phyloP scores from a whole-genome alignment of 441 rosid species.

The Populus tomentosa region DNA sequence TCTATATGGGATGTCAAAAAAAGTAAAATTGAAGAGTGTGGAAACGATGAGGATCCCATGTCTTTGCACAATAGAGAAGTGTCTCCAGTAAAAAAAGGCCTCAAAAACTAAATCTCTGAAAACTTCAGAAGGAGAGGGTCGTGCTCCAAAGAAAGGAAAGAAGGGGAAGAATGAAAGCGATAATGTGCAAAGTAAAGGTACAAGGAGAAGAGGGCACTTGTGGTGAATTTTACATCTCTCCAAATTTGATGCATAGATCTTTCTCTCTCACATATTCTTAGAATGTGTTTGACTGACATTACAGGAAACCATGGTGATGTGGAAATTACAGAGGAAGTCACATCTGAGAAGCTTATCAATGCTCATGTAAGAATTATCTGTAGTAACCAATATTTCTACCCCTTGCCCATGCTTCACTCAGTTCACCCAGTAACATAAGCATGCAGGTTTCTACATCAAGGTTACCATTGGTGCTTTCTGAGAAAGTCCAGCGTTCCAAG shows the following conservation, averaged over 20 bases:
- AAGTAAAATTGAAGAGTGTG: slow-evolving; percentile 23
- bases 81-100: slow-evolving; percentile 37
- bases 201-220: neutral
- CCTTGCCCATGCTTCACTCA: slow-evolving; percentile 17
- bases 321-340: slow-evolving; percentile 44
- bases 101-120: slow-evolving; percentile 49
- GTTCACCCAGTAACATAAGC: slow-evolving; percentile 22
- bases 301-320: slow-evolving; percentile 45
- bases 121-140: slow-evolving; percentile 26
- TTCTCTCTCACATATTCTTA: neutral
- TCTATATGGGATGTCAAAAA: slow-evolving; percentile 20
- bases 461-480: slow-evolving; percentile 81
- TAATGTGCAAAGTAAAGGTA: slow-evolving; percentile 40
- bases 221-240: neutral
- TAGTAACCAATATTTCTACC: slow-evolving; percentile 9
- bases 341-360: slow-evolving; percentile 40
- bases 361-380: slow-evolving; percentile 50
- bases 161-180: slow-evolving; percentile 31
- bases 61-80: slow-evolving; percentile 21
- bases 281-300: slow-evolving; percentile 5
- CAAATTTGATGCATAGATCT: neutral
- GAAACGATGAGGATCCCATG: slow-evolving; percentile 33
- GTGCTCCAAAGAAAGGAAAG: slow-evolving; percentile 17
- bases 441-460: slow-evolving; percentile 67
- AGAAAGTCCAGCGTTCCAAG: slow-evolving; percentile 82